Evolutionary conservation across 495 filamentous ascomycete genomes (phyloP), one percentile per base, ranked within the genome.

Genomic region (Penicillium taxi): DNA sequence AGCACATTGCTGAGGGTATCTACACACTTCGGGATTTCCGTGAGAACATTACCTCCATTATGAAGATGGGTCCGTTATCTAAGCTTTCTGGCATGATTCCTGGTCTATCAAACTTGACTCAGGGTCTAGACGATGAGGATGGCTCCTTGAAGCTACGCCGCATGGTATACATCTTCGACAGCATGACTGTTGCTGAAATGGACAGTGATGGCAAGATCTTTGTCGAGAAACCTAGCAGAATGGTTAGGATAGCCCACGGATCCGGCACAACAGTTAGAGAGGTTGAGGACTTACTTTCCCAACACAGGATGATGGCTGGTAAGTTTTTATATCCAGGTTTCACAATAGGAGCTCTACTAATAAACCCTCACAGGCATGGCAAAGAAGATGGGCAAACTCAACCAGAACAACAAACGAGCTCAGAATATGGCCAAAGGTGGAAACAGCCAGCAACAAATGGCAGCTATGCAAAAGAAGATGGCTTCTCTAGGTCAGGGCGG

Each of bases 31-130:
- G 91, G 32, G 91, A 99, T 58, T 74, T 99, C 44, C 78, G 93
- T 19, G 91, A 96, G 52, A 93, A 99, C 61, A 76, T 99, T 19
- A 79, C 80, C 25, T 96, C 95, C 39, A 94, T 99, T 57, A 96
- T 96, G 89, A 99, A 99, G 64, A 96, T 99, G 91, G 91, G 91
- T 0, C 91, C 91, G 1, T 64, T 99, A 9, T 87, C 81, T 23
- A 99, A 99, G 63, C 89, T 99, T 73, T 93, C 93, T 1, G 88
- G 89, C 50, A 99, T 99, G 91, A 96, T 99, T 35, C 91, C 91
- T 0, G 93, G 91, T 20, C 77, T 96, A 43, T 82, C 80, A 32
- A 82, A 86, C 48, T 81, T 96, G 70, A 96, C 94, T 71, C 78
- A 82, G 17, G 85, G 86, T 26, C 88, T 96, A 70, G 89, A 96